Percentiles rank a stretch among this genome's conserved stretches.
phyloP scores from a whole-genome alignment of 306 rosid genomes.

The Herpetospermum pedunculosum region DNA sequence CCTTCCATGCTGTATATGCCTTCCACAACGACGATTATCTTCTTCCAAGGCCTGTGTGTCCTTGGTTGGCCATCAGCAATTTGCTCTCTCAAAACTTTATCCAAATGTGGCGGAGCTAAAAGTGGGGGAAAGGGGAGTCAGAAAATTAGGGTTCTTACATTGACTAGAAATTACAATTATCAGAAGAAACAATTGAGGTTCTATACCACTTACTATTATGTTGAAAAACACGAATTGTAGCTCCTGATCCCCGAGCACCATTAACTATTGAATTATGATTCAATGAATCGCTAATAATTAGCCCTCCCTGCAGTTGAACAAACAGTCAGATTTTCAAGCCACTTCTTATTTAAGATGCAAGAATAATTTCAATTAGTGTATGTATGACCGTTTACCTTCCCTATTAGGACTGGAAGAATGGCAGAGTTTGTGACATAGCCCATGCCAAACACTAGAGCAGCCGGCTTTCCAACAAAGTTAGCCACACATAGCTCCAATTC shows the following conservation, averaged over 20 bases:
- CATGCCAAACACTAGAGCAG: slow-evolving; percentile 84
- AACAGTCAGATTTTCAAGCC: background rate
- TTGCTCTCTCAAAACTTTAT: slow-evolving; percentile 80
- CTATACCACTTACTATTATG: slow-evolving; percentile 43
- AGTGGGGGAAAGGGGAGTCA: background rate
- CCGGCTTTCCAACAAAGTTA: slow-evolving; percentile 52
- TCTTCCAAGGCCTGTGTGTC: slow-evolving; percentile 92
- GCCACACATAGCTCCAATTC: slow-evolving; percentile 72
- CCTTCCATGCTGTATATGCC: slow-evolving; percentile 98
- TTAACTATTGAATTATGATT: slow-evolving; percentile 87
- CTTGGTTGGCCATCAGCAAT: slow-evolving; percentile 93
- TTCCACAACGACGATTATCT: slow-evolving; percentile 78
- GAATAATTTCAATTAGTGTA: background rate
- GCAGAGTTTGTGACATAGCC: slow-evolving; percentile 87
- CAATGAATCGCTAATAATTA: slow-evolving; percentile 83
- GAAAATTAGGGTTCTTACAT: slow-evolving; percentile 1
- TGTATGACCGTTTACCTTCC: slow-evolving; percentile 37
- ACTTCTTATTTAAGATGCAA: background rate
- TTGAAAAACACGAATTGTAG: slow-evolving; percentile 84
- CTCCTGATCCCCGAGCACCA: slow-evolving; percentile 92
- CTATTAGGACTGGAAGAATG: slow-evolving; percentile 66
- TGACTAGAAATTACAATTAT: background rate
- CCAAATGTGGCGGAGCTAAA: slow-evolving; percentile 72
- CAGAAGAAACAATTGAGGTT: background rate
- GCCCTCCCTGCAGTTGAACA: slow-evolving; percentile 44